phyloP scores from a whole-genome alignment of 2,329 filamentous ascomycete species.

The Bipolaris sorokiniana region DNA sequence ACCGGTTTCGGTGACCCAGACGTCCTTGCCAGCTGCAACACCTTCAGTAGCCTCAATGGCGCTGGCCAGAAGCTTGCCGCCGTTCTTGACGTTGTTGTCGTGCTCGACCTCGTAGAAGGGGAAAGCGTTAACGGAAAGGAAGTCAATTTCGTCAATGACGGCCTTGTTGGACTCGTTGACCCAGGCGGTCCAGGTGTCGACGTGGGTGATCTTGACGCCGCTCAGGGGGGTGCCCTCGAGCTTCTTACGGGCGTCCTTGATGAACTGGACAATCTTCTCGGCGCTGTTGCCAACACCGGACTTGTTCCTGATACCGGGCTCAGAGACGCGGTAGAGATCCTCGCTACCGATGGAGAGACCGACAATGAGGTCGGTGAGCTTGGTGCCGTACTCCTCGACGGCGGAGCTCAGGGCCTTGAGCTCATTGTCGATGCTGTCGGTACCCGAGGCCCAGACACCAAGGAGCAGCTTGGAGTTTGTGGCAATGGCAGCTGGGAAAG shows the following conservation, averaged over 20 bases:
- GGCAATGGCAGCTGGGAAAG: slow-evolving; percentile 44
- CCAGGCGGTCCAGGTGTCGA: slow-evolving; percentile 49
- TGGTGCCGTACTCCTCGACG: slow-evolving; percentile 45
- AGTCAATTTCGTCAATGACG: slow-evolving; percentile 47
- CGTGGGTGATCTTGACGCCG: slow-evolving; percentile 54
- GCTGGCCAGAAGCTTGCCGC: slow-evolving; percentile 48
- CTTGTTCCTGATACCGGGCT: slow-evolving; percentile 67
- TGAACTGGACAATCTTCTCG: slow-evolving; percentile 66
- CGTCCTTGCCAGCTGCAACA: slow-evolving; percentile 40
- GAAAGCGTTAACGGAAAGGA: slow-evolving; percentile 47
- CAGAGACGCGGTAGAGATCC: slow-evolving; percentile 71
- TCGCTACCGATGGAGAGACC: slow-evolving; percentile 49
- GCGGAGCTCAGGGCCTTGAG: slow-evolving; percentile 41
- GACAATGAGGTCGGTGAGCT: slow-evolving; percentile 59
- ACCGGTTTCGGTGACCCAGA: slow-evolving; percentile 51
- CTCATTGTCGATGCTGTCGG: slow-evolving; percentile 43
- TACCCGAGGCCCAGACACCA: slow-evolving; percentile 61
- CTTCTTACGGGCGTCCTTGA: slow-evolving; percentile 48
- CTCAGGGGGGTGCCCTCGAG: slow-evolving; percentile 67
- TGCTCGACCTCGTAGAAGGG: slow-evolving; percentile 47
- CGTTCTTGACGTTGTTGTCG: slow-evolving; percentile 45
- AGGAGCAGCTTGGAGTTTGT: slow-evolving; percentile 47
- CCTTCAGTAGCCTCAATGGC: slow-evolving; percentile 39
- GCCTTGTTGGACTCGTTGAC: slow-evolving; percentile 45
- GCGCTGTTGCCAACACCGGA: slow-evolving; percentile 69